Evolutionary conservation across 2,329 filamentous ascomycete genomes (phyloP), one percentile per base, ranked within the genome.

Genomic region (Fusarium stilboides): DNA sequence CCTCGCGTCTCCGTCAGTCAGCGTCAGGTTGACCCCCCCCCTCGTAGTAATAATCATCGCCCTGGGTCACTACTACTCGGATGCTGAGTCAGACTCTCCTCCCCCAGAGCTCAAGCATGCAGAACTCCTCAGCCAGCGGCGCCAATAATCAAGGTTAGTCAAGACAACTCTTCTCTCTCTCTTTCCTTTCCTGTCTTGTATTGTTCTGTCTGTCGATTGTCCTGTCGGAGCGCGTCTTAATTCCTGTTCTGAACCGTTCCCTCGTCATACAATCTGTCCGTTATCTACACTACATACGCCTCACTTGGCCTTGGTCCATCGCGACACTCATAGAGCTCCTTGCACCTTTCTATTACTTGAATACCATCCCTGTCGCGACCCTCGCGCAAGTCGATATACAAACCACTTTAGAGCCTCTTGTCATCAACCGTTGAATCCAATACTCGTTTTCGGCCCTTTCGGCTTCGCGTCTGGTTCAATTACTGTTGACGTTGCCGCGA

Each of bases 11-110:
- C 74, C 57, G 72, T 74, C 73, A 75, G 73, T 73, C 62, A 65
- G 70, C 65, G 63, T 72, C 54, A 49, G 61, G 59, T 58, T 55
- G 66, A 71, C 62, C 64, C 69, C 66, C 66, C 70, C 70, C 70
- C 65, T 73, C 61, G 69, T 72, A 72, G 74, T 74, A 75, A 75
- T 74, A 74, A 74, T 72, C 73, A 71, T 75, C 62, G 72, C 69
- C 64, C 59, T 60, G 64, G 54, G 57, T 57, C 57, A 69, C 63
- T 71, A 64, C 65, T 76, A 74, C 74, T 71, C 74, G 71, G 68
- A 71, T 78, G 77, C 77, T 78, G 77, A 78, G 75, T 78, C 75
- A 78, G 77, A 77, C 69, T 71, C 68, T 70, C 62, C 59, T 67
- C 54, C 58, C 69, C 64, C 68, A 68, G 67, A 76, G 69, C 69